phyloP scores from a whole-genome alignment of 768 basidiomycete species.

The Agaricus blazei region DNA sequence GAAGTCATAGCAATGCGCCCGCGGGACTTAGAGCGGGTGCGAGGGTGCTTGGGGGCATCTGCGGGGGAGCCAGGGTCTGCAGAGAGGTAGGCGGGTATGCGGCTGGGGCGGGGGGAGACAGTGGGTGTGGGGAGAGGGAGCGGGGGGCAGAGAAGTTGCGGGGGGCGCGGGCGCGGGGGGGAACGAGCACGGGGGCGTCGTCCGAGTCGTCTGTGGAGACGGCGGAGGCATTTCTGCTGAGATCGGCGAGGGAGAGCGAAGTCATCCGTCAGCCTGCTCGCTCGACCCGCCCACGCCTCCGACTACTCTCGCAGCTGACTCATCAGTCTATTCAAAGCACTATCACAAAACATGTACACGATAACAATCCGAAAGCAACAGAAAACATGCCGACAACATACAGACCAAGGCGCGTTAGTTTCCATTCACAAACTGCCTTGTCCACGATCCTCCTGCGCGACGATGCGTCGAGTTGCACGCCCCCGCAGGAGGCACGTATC shows the following conservation, averaged over 20 bases:
- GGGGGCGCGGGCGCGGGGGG: constrained; percentile 47
- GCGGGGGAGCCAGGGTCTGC: constrained; percentile 38
- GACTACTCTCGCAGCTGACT: neutral
- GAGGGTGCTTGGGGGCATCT: constrained; percentile 12
- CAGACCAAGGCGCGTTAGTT: no score
- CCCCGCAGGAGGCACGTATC: constrained; percentile 52
- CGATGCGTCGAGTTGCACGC: constrained; percentile 44
- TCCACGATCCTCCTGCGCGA: constrained; percentile 54
- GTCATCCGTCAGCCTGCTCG: neutral
- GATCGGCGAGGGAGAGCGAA: constrained; percentile 41
- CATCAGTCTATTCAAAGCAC: neutral
- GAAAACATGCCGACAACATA: constrained; percentile 11
- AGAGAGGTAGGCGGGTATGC: constrained; percentile 55
- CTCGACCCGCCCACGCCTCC: neutral
- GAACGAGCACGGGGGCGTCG: constrained; percentile 34
- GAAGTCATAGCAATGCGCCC: constrained; percentile 42
- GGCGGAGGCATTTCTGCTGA: constrained; percentile 74
- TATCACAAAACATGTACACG: neutral
- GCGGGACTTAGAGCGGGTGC: constrained; percentile 34
- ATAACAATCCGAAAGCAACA: constrained; percentile 10
- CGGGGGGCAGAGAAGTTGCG: constrained; percentile 67
- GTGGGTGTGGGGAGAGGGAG: constrained; percentile 19
- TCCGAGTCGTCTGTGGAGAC: constrained; percentile 63
- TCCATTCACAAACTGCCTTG: constrained; percentile 14
- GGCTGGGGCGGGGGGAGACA: constrained; percentile 22